phyloP scores from a whole-genome alignment of 2,329 filamentous ascomycete genomes.

The Celoporthe dispersa region DNA sequence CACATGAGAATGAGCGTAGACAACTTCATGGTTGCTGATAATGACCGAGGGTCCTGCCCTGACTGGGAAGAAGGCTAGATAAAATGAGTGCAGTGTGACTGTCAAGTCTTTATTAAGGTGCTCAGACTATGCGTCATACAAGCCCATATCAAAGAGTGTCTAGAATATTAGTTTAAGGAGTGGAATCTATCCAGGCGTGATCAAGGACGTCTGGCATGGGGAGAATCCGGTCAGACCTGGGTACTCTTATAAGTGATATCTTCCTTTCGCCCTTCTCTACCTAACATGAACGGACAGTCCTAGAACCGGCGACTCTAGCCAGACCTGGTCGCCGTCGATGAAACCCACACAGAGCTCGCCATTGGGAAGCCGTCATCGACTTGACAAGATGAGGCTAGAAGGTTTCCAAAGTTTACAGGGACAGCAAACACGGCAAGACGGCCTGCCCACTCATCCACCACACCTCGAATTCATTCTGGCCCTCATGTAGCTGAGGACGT shows the following conservation, averaged over 20 bases:
- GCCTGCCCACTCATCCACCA: not conserved
- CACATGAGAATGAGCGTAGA: slow-evolving; percentile 26
- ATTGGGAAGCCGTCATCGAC: not conserved
- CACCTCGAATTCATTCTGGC: not conserved
- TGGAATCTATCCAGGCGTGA: not conserved
- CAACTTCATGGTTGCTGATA: slow-evolving; percentile 25
- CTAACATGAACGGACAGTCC: not conserved
- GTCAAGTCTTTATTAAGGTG: not conserved
- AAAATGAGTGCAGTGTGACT: slow-evolving; percentile 18
- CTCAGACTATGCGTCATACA: not conserved
- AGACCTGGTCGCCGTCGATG: slow-evolving; percentile 19
- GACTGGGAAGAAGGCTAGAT: slow-evolving; percentile 4
- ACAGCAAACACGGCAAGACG: not conserved
- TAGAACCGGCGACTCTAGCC: not conserved
- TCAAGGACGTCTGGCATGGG: not conserved
- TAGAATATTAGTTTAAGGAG: not conserved
- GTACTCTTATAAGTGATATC: slow-evolving; percentile 15
- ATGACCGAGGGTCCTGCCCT: slow-evolving; percentile 13
- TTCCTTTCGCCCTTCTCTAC: not conserved
- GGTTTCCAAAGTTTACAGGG: not conserved
- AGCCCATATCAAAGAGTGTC: slow-evolving; percentile 16
- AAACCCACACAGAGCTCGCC: slow-evolving; percentile 7
- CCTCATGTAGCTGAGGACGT: not conserved
- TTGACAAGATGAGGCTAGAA: not conserved
- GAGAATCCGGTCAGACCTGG: not conserved